Base-by-base conservation (phyloP, 2,329 filamentous ascomycete species). In the Fusarium staphyleae region DNA sequence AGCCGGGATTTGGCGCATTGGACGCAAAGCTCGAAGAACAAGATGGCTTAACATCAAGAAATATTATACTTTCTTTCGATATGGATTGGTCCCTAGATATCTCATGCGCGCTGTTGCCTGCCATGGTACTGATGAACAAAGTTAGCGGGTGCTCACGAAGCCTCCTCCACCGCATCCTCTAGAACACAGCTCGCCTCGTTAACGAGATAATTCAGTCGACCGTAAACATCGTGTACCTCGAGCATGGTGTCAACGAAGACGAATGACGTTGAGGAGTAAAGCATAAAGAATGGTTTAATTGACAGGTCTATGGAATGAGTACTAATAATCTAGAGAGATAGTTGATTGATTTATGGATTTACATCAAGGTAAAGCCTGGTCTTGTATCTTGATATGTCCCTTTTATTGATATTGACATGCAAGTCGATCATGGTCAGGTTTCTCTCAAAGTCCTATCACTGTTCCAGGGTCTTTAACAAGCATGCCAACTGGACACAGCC, bases 81-180 rank as follows among this genome's bases (percentile, higher is more conserved):
- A 24, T 24, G 9, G 5, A 9, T 5, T 24, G 8, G 22, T 24
- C 7, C 22, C 22, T 24, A 3, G 22, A 8, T 8, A 8, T 42
- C 15, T 14, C 19, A 22, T 22, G 19, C n/a, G n/a, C n/a, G n/a
- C n/a, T n/a, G n/a, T n/a, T n/a, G n/a, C n/a, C n/a, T n/a, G n/a
- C n/a, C n/a, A n/a, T n/a, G n/a, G n/a, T n/a, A n/a, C n/a, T n/a
- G n/a, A n/a, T n/a, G n/a, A n/a, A n/a, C n/a, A n/a, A n/a, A n/a
- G n/a, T n/a, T n/a, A n/a, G n/a, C n/a, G n/a, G 34, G 35, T 32
- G n/a, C 35, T 33, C 36, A 8, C 19, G 2, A 19, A 8, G 26
- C 70, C 0, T 78, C 83, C 71, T 85, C 85, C 14, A 68, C 66
- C 13, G 80, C 75, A 61, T 86, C 81, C 0, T 62, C 57, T 3